A percentile compares a stretch with the other conserved stretches of the same genome.
phyloP scores from a whole-genome alignment of 176 grass and related monocot species.

The maize (Zea mays) region Zm-B73-REFERENCE-NAM-5.0 NC_050105.1:72463501-72464000 shows the following conservation, averaged over 20 bases:
- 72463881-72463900: not conserved
- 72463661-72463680: conserved; percentile 51
- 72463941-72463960: not conserved
- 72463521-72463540: conserved; percentile 75
- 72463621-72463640: conserved; percentile 23
- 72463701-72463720: conserved; percentile 76
- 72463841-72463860: too few species aligned
- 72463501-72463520: conserved; percentile 87
- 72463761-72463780: conserved; percentile 86
- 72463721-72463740: conserved; percentile 83
- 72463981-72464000: conserved; percentile 4
- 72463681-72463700: conserved; percentile 87
- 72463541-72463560: conserved; percentile 77
- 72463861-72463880: not conserved
- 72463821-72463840: not conserved
- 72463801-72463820: conserved; percentile 73
- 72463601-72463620: conserved; percentile 38
- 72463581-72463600: conserved; percentile 88
- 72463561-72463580: conserved; percentile 88
- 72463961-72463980: not conserved
- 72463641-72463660: conserved; percentile 25
- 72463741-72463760: conserved; percentile 79
- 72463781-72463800: conserved; percentile 88
- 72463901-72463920: not conserved
- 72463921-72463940: not conserved